phyloP scores from a whole-genome alignment of 208 protist species.

The Eutreptiella sp. region DNA sequence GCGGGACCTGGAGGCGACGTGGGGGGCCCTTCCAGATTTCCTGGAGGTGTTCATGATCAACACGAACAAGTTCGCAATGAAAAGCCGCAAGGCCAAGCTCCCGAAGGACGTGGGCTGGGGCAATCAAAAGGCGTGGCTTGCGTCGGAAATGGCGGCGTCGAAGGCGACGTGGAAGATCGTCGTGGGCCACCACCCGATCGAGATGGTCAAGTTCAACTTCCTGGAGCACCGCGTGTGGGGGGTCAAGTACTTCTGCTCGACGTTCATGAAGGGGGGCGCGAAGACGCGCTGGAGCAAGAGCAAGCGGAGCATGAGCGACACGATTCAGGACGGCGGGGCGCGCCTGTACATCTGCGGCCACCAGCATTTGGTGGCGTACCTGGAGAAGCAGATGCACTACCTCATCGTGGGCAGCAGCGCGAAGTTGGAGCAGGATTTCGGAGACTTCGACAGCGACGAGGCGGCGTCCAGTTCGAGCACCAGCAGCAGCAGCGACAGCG shows the following conservation, averaged over 20 bases:
- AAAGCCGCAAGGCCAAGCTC: background rate
- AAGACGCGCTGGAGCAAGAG: background rate
- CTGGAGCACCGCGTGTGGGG: background rate
- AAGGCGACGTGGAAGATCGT: background rate
- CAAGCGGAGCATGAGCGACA: background rate
- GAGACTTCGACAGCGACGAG: background rate
- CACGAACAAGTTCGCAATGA: constrained; percentile 8
- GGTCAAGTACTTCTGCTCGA: background rate
- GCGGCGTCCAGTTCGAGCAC: too few relatives aligned
- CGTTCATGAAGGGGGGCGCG: constrained; percentile 9
- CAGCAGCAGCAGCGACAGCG: too few relatives aligned
- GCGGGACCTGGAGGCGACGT: background rate
- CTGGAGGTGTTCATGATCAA: background rate
- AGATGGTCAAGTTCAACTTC: background rate
- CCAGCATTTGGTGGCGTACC: constrained; percentile 3
- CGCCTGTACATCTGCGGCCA: constrained; percentile 1
- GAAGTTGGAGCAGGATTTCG: background rate
- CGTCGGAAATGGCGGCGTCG: background rate
- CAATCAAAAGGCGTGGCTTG: background rate
- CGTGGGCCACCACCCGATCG: constrained; percentile 12
- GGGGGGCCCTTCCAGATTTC: background rate
- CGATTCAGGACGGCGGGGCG: background rate
- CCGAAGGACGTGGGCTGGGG: background rate
- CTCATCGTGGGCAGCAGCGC: background rate
- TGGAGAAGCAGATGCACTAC: background rate